Percentiles rank a stretch among this genome's conserved stretches.
Evolutionary conservation across 1,284 basidiomycete species (phyloP).

Genomic region (Apiotrichum akiyoshidainum): DNA sequence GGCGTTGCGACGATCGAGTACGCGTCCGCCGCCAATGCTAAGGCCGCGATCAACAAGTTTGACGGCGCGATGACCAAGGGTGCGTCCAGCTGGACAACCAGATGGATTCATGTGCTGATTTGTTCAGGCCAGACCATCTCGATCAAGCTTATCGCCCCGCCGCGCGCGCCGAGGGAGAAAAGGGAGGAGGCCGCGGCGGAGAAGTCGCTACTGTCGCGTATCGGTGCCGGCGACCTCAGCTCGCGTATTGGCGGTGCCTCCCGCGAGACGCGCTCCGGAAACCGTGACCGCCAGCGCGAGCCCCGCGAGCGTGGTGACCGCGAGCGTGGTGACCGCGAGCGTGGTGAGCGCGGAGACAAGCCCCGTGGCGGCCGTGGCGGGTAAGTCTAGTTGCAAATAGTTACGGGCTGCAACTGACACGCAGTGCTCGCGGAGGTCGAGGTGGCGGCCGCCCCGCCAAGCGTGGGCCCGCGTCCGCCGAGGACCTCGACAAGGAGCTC

Average conservation of each 20-base stretch:
- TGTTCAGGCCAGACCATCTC: slow-evolving; percentile 72
- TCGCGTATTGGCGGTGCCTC: neutral
- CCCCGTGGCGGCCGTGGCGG: slow-evolving; percentile 27
- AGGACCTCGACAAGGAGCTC: slow-evolving; percentile 84
- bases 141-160: slow-evolving; percentile 57
- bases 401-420: too few relatives aligned
- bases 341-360: neutral
- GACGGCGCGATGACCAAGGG: slow-evolving; percentile 89
- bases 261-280: too few relatives aligned
- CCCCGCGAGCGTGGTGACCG: slow-evolving; percentile 1
- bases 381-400: slow-evolving; percentile 26
- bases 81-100: slow-evolving; percentile 40
- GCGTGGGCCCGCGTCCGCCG: slow-evolving; percentile 63
- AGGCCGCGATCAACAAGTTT: slow-evolving; percentile 77
- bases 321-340: neutral
- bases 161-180: slow-evolving; percentile 6
- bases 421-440: slow-evolving; percentile 1
- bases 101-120: neutral
- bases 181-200: neutral
- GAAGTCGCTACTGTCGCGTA: slow-evolving; percentile 12
- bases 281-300: neutral
- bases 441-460: slow-evolving; percentile 52
- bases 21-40: slow-evolving; percentile 73
- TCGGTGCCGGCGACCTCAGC: slow-evolving; percentile 2
- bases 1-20: slow-evolving; percentile 81